Evolutionary conservation across 176 grass and related monocot genomes (phyloP).

Genomic region (Aegilops tauschii): DNA sequence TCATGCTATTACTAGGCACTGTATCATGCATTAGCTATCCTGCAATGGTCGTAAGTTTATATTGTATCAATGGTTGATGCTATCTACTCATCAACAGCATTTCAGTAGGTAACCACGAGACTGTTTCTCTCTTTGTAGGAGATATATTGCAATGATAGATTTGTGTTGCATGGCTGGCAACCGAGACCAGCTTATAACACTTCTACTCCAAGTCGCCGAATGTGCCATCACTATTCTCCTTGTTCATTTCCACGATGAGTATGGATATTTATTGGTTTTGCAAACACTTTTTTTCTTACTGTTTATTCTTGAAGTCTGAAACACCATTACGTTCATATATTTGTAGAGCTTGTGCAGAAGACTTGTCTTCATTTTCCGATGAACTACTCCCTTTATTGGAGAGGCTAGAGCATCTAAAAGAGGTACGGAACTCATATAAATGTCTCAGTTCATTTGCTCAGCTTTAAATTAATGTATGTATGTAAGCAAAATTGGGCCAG

Average conservation of each 20-base stretch:
- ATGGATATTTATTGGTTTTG: slow-evolving; percentile 42
- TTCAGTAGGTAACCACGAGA: slow-evolving; percentile 16
- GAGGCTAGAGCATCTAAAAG: slow-evolving; percentile 81
- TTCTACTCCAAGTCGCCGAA: slow-evolving; percentile 82
- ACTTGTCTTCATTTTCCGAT: slow-evolving; percentile 60
- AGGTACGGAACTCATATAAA: slow-evolving; percentile 49
- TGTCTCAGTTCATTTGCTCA: not conserved
- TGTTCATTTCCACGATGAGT: slow-evolving; percentile 84
- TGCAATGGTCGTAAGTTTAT: not conserved
- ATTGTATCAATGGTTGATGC: not conserved
- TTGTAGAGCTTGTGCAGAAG: slow-evolving; percentile 46
- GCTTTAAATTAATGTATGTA: not conserved
- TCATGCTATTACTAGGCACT: not conserved
- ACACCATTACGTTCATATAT: slow-evolving; percentile 18
- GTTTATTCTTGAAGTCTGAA: slow-evolving; percentile 2
- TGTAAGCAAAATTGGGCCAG: not conserved
- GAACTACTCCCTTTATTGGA: slow-evolving; percentile 74
- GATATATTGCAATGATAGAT: slow-evolving; percentile 92
- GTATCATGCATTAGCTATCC: slow-evolving; percentile 2
- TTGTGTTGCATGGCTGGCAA: slow-evolving; percentile 86
- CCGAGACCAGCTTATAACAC: slow-evolving; percentile 73
- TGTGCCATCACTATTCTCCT: slow-evolving; percentile 66
- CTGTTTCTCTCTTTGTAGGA: slow-evolving; percentile 48
- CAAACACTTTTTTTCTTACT: not conserved
- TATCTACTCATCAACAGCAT: not conserved